These are phyloP conservation scores for Pythium grandisporangium DNA, from an alignment of 352 stramenopile genomes.

Conservation along the genomic window DNA sequence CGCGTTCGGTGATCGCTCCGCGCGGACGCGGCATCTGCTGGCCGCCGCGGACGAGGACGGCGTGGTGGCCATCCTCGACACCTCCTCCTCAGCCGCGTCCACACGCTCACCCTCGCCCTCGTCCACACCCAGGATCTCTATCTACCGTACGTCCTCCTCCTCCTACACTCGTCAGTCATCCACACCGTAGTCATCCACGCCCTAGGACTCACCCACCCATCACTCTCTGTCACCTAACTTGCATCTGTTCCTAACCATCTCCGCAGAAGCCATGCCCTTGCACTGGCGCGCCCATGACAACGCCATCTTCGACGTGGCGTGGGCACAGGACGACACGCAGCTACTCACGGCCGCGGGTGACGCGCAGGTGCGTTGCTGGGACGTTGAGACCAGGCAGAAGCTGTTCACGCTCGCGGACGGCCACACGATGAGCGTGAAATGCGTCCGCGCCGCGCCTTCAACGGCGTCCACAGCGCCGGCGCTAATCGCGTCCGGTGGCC, in stretches of 20 bases:
- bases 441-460: too few relatives aligned
- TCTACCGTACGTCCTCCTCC: conserved; percentile 5
- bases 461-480: conserved; percentile 20
- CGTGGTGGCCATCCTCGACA: conserved; percentile 31
- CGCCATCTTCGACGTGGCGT: conserved; percentile 63
- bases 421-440: conserved; percentile 64
- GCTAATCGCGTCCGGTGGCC: conserved; percentile 44
- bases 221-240: too few relatives aligned
- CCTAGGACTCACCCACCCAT: too few relatives aligned
- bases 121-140: background rate
- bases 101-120: background rate
- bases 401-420: conserved; percentile 32
- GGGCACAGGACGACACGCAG: conserved; percentile 34
- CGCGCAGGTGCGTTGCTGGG: conserved; percentile 37
- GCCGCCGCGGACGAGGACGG: conserved; percentile 53
- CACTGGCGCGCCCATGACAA: conserved; percentile 50
- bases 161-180: too few relatives aligned
- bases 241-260: background rate
- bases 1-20: conserved; percentile 18
- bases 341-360: conserved; percentile 56
- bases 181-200: too few relatives aligned
- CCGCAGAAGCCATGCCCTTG: conserved; percentile 1
- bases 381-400: conserved; percentile 29
- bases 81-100: background rate
- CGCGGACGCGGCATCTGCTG: conserved; percentile 12